A percentile compares a stretch with the other conserved stretches of the same genome.
Conservation (phyloP, 306 rosid species). For the Fagus sylvatica region DNA sequence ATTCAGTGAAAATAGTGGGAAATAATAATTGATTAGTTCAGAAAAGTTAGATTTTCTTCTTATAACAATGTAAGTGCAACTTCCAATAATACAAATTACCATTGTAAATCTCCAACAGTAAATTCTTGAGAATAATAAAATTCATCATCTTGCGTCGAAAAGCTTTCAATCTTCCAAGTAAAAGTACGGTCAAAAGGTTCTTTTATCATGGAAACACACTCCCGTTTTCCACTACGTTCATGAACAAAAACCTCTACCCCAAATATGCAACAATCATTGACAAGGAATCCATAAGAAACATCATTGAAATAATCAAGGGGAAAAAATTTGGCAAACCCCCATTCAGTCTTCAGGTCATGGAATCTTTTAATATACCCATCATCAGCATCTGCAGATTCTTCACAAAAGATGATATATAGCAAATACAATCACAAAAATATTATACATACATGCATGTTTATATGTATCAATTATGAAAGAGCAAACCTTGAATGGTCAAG, state of each 20-base stretch:
- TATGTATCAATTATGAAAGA: no score
- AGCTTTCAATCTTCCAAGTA: not conserved
- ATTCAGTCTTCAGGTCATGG: not conserved
- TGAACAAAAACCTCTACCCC: no score
- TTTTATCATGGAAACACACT: not conserved
- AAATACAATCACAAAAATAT: no score
- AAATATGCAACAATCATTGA: not conserved
- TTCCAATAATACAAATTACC: not conserved
- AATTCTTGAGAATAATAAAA: not conserved
- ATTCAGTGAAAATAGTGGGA: not conserved
- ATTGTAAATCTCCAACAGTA: not conserved
- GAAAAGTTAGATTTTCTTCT: not conserved
- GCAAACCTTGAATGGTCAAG: not conserved
- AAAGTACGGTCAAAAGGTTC: not conserved
- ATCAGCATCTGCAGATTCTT: no score
- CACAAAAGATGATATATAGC: no score
- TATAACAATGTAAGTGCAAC: not conserved
- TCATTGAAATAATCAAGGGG: not conserved
- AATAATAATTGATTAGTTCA: not conserved
- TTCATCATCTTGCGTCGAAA: not conserved
- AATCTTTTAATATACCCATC: no score
- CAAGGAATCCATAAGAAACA: not conserved
- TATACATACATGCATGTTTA: no score
- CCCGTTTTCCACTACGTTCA: not conserved
- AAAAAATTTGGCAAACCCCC: not conserved